phyloP scores from a whole-genome alignment of 306 rosid species.

The Prunus mira region DNA sequence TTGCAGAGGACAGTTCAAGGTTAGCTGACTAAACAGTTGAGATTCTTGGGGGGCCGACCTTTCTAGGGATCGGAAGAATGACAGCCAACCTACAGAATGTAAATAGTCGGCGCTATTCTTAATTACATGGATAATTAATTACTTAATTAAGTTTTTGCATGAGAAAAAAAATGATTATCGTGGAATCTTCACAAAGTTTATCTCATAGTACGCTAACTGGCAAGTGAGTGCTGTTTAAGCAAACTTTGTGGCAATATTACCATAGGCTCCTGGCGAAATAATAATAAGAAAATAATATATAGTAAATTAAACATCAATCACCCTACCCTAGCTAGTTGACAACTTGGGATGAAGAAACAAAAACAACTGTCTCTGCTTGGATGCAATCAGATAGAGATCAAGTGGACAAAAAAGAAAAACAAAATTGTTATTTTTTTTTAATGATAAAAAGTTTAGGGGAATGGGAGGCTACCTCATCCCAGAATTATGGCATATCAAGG shows the following conservation, averaged over 20 bases:
- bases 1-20: constrained; percentile 42
- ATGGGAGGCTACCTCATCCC: rapidly evolving
- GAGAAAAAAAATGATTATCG: neutral
- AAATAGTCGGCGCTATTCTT: constrained; percentile 52
- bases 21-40: constrained; percentile 44
- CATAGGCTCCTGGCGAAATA: neutral
- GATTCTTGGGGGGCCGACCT: constrained; percentile 53
- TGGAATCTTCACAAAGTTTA: constrained; percentile 14
- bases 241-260: neutral
- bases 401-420: no score
- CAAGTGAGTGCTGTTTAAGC: constrained; percentile 17
- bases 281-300: neutral
- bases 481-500: rapidly evolving
- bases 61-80: constrained; percentile 55
- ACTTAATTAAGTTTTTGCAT: neutral
- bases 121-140: constrained; percentile 8
- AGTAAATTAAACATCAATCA: neutral
- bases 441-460: no score
- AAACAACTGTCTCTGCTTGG: neutral
- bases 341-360: constrained; percentile 1
- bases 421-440: no score
- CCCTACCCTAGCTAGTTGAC: neutral
- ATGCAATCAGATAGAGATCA: no score
- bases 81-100: constrained; percentile 60
- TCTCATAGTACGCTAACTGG: constrained; percentile 1